Evolutionary conservation across 1,284 basidiomycete species (phyloP).

Genomic region (Puccinia sorghi): DNA sequence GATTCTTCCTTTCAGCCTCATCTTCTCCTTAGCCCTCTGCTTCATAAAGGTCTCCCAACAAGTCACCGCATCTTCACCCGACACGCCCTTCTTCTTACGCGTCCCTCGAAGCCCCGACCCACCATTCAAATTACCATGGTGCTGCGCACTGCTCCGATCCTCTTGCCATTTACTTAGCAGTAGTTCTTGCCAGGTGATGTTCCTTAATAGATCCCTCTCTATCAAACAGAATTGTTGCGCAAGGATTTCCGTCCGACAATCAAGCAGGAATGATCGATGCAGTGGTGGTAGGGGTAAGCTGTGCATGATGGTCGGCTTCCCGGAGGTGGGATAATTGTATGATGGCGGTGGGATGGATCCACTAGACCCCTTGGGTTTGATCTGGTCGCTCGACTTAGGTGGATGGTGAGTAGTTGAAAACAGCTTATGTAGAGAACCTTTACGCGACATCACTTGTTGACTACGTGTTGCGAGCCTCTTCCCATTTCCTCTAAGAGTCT

Average conservation of each 20-base stretch:
- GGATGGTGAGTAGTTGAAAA: slow-evolving; percentile 16
- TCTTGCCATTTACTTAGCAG: slow-evolving; percentile 63
- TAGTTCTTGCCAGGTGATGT: slow-evolving; percentile 78
- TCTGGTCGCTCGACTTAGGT: not conserved
- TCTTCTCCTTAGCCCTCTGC: slow-evolving; percentile 70
- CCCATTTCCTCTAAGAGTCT: slow-evolving; percentile 21
- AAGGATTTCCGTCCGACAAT: slow-evolving; percentile 64
- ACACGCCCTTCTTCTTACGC: slow-evolving; percentile 64
- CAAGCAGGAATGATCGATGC: slow-evolving; percentile 55
- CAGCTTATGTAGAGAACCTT: slow-evolving; percentile 37
- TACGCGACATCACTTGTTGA: slow-evolving; percentile 38
- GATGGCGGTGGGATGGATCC: not conserved
- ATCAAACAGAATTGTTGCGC: slow-evolving; percentile 82
- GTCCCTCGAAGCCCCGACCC: slow-evolving; percentile 40
- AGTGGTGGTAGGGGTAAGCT: slow-evolving; percentile 51
- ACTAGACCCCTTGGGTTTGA: not conserved
- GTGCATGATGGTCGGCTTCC: slow-evolving; percentile 8
- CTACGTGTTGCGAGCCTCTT: slow-evolving; percentile 6
- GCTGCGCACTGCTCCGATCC: slow-evolving; percentile 20
- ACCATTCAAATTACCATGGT: slow-evolving; percentile 24
- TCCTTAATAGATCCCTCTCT: slow-evolving; percentile 79
- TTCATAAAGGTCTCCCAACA: slow-evolving; percentile 82
- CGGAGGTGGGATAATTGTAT: not conserved
- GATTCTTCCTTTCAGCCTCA: slow-evolving; percentile 60
- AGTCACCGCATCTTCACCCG: slow-evolving; percentile 66